Evolutionary conservation across 2,329 filamentous ascomycete species (phyloP).

Genomic region (Metarhizium robertsii): DNA sequence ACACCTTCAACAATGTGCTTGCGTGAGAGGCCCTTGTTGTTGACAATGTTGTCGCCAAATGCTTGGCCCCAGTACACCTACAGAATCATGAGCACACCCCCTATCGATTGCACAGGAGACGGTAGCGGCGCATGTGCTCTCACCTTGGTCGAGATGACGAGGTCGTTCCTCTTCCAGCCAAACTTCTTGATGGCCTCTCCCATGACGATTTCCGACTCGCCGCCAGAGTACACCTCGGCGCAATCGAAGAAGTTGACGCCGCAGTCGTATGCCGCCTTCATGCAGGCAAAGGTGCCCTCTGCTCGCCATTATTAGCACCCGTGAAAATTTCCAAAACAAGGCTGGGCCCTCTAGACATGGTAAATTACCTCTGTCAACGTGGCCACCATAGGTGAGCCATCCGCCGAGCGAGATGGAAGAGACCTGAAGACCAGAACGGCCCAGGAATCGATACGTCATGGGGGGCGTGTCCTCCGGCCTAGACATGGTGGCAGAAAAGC

Average conservation of each 20-base stretch:
- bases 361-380: slow-evolving; percentile 52
- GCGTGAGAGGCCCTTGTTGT: slow-evolving; percentile 57
- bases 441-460: slow-evolving; percentile 66
- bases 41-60: slow-evolving; percentile 52
- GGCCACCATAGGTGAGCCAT: slow-evolving; percentile 67
- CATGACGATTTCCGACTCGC: slow-evolving; percentile 55
- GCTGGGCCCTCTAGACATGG: too few species aligned
- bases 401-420: slow-evolving; percentile 63
- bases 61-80: slow-evolving; percentile 56
- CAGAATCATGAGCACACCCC: neutral
- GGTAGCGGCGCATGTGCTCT: neutral
- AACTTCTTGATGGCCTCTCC: slow-evolving; percentile 50
- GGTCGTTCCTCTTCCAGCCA: slow-evolving; percentile 51
- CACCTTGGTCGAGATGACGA: slow-evolving; percentile 53
- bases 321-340: neutral
- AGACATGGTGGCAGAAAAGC: slow-evolving; percentile 18
- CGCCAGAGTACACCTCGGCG: slow-evolving; percentile 47
- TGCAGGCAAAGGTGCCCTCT: slow-evolving; percentile 43
- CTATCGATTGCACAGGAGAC: too few species aligned
- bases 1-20: slow-evolving; percentile 64
- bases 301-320: slow-evolving; percentile 5
- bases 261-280: slow-evolving; percentile 51
- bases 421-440: slow-evolving; percentile 63
- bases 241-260: slow-evolving; percentile 57
- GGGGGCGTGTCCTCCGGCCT: slow-evolving; percentile 33